Conservation (phyloP, 805 yeast genomes). For the Torulaspora maleeae region DNA sequence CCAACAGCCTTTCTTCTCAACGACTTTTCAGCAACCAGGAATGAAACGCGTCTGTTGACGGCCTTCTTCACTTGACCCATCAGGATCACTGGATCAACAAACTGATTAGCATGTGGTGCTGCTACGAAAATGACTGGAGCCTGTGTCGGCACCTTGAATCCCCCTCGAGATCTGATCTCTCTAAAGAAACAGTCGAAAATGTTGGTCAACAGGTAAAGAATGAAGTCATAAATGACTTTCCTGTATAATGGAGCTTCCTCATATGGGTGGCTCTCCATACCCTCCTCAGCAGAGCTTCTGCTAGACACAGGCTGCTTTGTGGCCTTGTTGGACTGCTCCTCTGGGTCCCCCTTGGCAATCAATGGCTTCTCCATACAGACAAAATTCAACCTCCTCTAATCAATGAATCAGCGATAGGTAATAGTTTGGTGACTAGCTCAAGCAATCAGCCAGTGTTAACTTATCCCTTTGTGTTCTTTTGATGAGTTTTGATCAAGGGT, state of each 20-base stretch:
- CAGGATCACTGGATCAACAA: slow-evolving; percentile 72
- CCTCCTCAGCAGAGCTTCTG: background rate
- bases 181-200: slow-evolving; percentile 72
- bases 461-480: background rate
- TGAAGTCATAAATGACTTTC: slow-evolving; percentile 46
- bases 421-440: background rate
- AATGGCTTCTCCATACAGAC: slow-evolving; percentile 6
- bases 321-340: background rate
- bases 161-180: slow-evolving; percentile 85
- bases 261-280: slow-evolving; percentile 21
- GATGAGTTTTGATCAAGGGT: background rate
- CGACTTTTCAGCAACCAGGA: slow-evolving; percentile 81
- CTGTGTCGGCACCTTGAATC: slow-evolving; percentile 58
- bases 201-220: slow-evolving; percentile 45
- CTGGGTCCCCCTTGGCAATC: slow-evolving; percentile 7
- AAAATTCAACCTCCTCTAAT: background rate
- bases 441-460: background rate
- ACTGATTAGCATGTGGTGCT: slow-evolving; percentile 96
- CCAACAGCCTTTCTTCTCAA: slow-evolving; percentile 66
- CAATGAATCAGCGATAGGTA: background rate
- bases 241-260: slow-evolving; percentile 39
- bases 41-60: slow-evolving; percentile 65
- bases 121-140: slow-evolving; percentile 93
- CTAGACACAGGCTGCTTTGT: background rate
- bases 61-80: slow-evolving; percentile 73